Evolutionary conservation across 257 asterid genomes (phyloP).

Genomic region (Vinca minor): DNA sequence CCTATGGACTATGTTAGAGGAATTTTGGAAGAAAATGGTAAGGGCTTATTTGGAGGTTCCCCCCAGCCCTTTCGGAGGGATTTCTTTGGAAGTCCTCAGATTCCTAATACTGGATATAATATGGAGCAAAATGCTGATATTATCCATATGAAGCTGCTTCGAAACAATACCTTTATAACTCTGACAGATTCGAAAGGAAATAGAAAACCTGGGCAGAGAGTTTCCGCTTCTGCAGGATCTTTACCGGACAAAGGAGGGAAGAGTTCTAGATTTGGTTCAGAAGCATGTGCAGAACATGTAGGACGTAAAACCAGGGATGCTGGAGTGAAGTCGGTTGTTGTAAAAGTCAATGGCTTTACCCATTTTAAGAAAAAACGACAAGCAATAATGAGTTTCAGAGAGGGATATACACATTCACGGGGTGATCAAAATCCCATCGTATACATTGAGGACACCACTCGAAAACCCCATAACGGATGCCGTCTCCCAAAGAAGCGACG

Average conservation of each 20-base stretch:
- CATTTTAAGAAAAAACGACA: constrained; percentile 68
- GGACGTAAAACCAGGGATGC: constrained; percentile 65
- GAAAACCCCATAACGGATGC: constrained; percentile 84
- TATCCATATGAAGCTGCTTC: constrained; percentile 76
- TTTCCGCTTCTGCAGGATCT: constrained; percentile 51
- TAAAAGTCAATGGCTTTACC: constrained; percentile 73
- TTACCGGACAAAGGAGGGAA: constrained; percentile 64
- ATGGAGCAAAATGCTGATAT: constrained; percentile 72
- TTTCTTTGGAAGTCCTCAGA: neutral
- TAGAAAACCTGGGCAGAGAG: constrained; percentile 39
- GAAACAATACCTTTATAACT: constrained; percentile 74
- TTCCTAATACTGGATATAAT: constrained; percentile 16
- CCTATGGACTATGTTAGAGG: constrained; percentile 28
- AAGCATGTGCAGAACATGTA: constrained; percentile 76
- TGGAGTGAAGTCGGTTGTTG: constrained; percentile 63
- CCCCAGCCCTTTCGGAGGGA: neutral
- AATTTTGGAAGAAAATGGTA: neutral
- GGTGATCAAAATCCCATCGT: constrained; percentile 64
- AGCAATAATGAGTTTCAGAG: constrained; percentile 64
- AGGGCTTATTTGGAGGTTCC: neutral
- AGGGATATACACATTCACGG: constrained; percentile 65
- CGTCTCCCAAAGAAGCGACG: constrained; percentile 71
- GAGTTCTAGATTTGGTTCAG: constrained; percentile 57
- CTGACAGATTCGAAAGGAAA: constrained; percentile 78
- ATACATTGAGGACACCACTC: constrained; percentile 74